Base-by-base conservation (phyloP, 75 land plant genomes). In the Cryptomeria japonica region DNA sequence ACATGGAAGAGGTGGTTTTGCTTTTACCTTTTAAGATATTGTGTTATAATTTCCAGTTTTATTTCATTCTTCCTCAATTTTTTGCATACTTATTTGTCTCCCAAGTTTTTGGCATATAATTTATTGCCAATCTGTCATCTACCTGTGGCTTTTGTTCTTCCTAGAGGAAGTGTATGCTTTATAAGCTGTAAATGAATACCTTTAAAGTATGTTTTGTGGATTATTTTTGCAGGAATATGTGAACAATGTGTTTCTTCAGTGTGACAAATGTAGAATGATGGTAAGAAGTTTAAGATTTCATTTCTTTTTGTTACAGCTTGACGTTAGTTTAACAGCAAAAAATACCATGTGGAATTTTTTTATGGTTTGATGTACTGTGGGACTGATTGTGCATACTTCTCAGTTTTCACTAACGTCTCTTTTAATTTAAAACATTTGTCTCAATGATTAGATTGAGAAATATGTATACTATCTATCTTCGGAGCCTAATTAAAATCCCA, bases 181-280 rank as follows among this genome's bases (percentile, higher is more conserved):
- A n/a, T 70, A 8, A n/a, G 36, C 34, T 28, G 12, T 46, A 39
- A n/a, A 44, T 82, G 22, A 39, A 39, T 41, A 4, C n/a, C n/a
- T 44, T 25, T 44, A 75, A 32, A 82, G 28, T 79, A 11, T 82
- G 19, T 44, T n/a, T 28, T 44, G 31, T 82, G 84, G 84, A 42
- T 82, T 47, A 14, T 73, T 73, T 84, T 61, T 88, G 46, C 90
- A 95, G 95, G 99, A 97, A 84, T 97, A 96, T 87, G 92, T 88
- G 84, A 93, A 93, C 86, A 96, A 96, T 73, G 88, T 94, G 28
- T 93, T 96, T 77, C 87, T 97, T 86, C 98, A 96, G 88, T 97
- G 99, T 92, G 99, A 96, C 53, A 97, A 93, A 86, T 97, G 99
- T 90, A 90, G 98, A 86, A 96, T 96, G 90, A 91, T 97, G 98